These are phyloP conservation scores for Hansenula lynferdii DNA, from an alignment of 1,139 yeast genomes.

Conservation along the genomic window DNA sequence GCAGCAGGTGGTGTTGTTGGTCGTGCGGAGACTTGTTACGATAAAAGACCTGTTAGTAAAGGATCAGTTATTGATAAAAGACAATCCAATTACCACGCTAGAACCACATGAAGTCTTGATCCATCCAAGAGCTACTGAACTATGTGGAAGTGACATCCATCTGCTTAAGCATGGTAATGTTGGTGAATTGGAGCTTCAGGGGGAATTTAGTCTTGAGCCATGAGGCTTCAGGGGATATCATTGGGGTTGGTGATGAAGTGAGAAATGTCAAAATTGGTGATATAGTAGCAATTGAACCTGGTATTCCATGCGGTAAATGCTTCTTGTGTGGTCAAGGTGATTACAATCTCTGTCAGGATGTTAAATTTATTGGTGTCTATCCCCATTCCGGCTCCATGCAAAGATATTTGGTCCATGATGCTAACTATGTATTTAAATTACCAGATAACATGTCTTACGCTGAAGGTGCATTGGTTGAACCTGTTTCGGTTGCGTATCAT, in stretches of 20 bases:
- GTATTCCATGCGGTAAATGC: constrained; percentile 72
- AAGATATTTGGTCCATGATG: constrained; percentile 52
- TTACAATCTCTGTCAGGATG: constrained; percentile 75
- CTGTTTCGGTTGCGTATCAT: constrained; percentile 80
- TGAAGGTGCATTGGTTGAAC: constrained; percentile 86
- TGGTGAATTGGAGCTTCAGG: constrained; percentile 54
- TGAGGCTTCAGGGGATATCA: constrained; percentile 66
- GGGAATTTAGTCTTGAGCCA: constrained; percentile 71
- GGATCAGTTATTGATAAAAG: constrained; percentile 39
- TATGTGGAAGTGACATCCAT: constrained; percentile 78
- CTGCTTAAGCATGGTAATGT: constrained; percentile 74
- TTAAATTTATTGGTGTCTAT: constrained; percentile 86
- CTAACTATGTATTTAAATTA: constrained; percentile 77
- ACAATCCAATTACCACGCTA: constrained; percentile 24
- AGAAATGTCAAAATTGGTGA: constrained; percentile 63
- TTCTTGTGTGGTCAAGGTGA: constrained; percentile 68
- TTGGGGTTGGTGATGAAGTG: constrained; percentile 60
- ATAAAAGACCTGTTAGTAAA: too few species aligned
- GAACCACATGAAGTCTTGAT: constrained; percentile 38
- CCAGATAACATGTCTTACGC: constrained; percentile 73
- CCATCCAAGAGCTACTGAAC: constrained; percentile 62
- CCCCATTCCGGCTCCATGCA: constrained; percentile 65
- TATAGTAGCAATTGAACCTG: constrained; percentile 81
- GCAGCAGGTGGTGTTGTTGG: constrained; percentile 67
- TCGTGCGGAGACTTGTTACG: constrained; percentile 45